Evolutionary conservation across 164 flowering plant genomes (phyloP), one percentile per base, ranked within the genome.

Genomic region (Dillenia suffruticosa): DNA sequence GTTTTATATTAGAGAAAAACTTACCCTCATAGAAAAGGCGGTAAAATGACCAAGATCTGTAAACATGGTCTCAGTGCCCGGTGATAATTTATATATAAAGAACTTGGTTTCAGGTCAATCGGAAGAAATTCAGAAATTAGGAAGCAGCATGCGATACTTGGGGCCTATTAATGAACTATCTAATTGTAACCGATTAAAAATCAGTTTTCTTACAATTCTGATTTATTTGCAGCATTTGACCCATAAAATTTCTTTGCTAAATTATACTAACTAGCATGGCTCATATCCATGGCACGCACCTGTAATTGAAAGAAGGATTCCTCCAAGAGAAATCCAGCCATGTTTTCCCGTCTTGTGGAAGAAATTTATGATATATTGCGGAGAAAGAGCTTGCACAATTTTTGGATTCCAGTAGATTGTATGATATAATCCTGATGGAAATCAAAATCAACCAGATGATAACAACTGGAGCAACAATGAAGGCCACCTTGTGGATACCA

Each of bases 301-400:
- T 62, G 98, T 88, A 44, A 82, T 82, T 8, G 77, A 81, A 24
- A 92, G 92, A 58, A 92, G 90, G 40, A 88, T 71, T 45, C 96
- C 96, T 58, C 96, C 98, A 59, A 92, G 86, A 63, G 96, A 84
- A 77, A 90, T 72, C 95, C 95, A 92, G 17, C 96, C 98, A 66
- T 84, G 88, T 80, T 70, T 85, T 45, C 96, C 96, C 17, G 86
- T 86, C 71, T 72, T 65, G 9, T 54, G 68, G 54, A 92, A 92
- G 83, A 84, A 90, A 64, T 78, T 88, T 72, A 88, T 62, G 40
- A 92, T 77, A 65, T 86, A 90, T 69, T 77, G 57, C 32, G 96
- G 98, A 61, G 95, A 88, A 51, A 90, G 19, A 17, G 98, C 98
- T 58, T 12, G 51, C 45, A 84, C 66, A 56, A 92, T 72, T 66